Percentiles rank a stretch among this genome's conserved stretches.
phyloP scores from a whole-genome alignment of 352 stramenopile species.

The Chrysophaeum taylorii region DNA sequence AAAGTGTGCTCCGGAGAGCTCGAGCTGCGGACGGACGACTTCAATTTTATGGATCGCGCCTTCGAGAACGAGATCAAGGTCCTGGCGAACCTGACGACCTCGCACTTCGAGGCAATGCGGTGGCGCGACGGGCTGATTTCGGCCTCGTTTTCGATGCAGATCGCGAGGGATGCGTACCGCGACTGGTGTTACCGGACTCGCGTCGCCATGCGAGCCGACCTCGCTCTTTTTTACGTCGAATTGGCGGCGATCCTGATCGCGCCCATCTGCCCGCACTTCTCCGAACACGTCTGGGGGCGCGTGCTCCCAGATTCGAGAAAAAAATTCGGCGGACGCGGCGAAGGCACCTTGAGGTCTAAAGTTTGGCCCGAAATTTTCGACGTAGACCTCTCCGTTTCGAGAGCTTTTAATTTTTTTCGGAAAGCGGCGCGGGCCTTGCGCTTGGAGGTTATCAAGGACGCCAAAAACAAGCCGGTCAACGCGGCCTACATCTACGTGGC shows the following conservation, averaged over 20 bases:
- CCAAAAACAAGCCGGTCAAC: constrained; percentile 66
- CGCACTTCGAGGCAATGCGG: constrained; percentile 48
- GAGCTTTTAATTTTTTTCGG: neutral
- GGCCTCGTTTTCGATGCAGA: constrained; percentile 97
- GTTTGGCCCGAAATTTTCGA: constrained; percentile 11
- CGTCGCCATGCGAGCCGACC: constrained; percentile 73
- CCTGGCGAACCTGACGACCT: constrained; percentile 71
- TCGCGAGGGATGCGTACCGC: constrained; percentile 91
- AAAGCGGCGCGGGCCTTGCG: neutral
- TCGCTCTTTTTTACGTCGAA: constrained; percentile 84
- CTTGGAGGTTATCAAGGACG: constrained; percentile 2
- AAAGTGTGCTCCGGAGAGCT: constrained; percentile 21
- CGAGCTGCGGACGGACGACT: neutral
- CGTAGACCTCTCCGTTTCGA: constrained; percentile 8
- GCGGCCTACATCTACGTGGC: constrained; percentile 58
- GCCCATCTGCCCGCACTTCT: constrained; percentile 88
- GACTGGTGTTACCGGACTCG: constrained; percentile 73
- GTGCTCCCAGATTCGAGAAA: constrained; percentile 33
- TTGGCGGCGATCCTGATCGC: constrained; percentile 81
- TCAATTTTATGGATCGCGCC: constrained; percentile 78
- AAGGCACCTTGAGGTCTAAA: constrained; percentile 2
- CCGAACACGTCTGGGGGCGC: constrained; percentile 69
- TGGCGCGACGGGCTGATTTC: constrained; percentile 87
- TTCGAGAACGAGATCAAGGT: constrained; percentile 95
- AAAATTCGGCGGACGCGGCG: neutral